Evolutionary conservation across 2,329 filamentous ascomycete species (phyloP), one percentile per base, ranked within the genome.

Genomic region (Apiospora sp.): DNA sequence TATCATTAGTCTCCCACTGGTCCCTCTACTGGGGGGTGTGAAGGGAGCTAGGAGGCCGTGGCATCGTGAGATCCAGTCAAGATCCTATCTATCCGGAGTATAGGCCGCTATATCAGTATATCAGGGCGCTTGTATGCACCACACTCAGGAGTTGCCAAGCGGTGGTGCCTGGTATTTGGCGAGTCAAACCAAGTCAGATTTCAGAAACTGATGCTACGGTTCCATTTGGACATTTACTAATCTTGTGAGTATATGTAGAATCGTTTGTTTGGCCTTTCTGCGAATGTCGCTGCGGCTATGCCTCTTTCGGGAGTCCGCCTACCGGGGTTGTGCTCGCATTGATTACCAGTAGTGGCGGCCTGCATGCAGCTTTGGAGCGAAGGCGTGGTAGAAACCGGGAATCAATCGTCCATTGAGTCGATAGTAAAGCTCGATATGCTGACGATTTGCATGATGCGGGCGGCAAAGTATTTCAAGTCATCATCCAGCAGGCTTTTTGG

Each of bases 101-200:
- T 12, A 41, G 34, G 58, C 58, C 58, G 58, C 16, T 64, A 64
- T 61, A 30, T 64, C 58, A n/a, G n/a, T 37, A 64, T 61, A 30
- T 41, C 30, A n/a, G n/a, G 4, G 58, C 58, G 30, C 58, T 41
- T 64, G 34, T 12, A 22, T 41, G 58, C 34, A 41, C n/a, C 3
- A n/a, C n/a, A n/a, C 58, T 37, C 58, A n/a, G 8, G 34, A 41
- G 8, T 64, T 13, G 34, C 58, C 34, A 41, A 64, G 58, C 41
- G 30, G 5, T 41, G 58, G 58, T 64, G 41, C 34, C 58, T 64
- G 58, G 58, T 64, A 64, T 41, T 41, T 64, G 58, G 58, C 58
- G 34, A 64, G 58, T 64, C 58, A 64, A 64, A n/a, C 58, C 58
- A 64, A 19, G 58, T 41, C 58, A 37, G 4, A 41, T n/a, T 34